Conservation (phyloP, 768 basidiomycete species). For the Xerocomellus intermedius region DNA sequence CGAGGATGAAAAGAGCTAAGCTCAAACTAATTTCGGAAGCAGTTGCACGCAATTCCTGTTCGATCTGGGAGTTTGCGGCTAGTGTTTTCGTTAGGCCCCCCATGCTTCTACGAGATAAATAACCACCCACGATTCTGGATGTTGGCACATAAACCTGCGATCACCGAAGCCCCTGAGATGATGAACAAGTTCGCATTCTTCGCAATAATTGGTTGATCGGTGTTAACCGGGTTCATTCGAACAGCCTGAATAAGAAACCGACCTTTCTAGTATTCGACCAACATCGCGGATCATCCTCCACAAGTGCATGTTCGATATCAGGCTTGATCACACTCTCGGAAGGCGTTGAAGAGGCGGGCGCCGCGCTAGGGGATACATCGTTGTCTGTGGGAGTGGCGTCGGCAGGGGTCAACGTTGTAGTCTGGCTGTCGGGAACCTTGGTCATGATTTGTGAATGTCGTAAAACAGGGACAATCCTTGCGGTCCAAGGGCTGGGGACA, state of each 20-base stretch:
- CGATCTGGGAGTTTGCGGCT: slow-evolving; percentile 71
- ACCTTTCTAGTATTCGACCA: slow-evolving; percentile 64
- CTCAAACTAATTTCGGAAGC: slow-evolving; percentile 63
- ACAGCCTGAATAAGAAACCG: not conserved
- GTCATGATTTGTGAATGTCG: slow-evolving; percentile 6
- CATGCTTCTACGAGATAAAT: not conserved
- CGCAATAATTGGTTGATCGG: not conserved
- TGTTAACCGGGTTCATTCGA: not conserved
- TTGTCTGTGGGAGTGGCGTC: not conserved
- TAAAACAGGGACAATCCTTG: not conserved
- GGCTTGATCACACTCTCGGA: slow-evolving; percentile 3
- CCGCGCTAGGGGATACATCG: not conserved
- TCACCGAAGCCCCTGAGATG: slow-evolving; percentile 30
- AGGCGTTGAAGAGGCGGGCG: not conserved
- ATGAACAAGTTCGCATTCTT: slow-evolving; percentile 24
- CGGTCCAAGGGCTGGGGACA: not conserved
- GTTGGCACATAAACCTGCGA: slow-evolving; percentile 26
- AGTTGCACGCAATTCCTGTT: slow-evolving; percentile 59
- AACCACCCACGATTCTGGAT: slow-evolving; percentile 31
- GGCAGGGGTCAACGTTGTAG: not conserved
- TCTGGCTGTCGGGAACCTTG: not conserved
- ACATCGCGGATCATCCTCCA: slow-evolving; percentile 59
- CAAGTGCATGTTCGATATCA: slow-evolving; percentile 42
- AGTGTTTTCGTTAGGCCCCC: not conserved
- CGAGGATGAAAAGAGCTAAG: slow-evolving; percentile 66